Percentiles rank a stretch among this genome's conserved stretches.
Conservation (phyloP, 176 grass and related monocot species). For the Ananas comosus region DNA sequence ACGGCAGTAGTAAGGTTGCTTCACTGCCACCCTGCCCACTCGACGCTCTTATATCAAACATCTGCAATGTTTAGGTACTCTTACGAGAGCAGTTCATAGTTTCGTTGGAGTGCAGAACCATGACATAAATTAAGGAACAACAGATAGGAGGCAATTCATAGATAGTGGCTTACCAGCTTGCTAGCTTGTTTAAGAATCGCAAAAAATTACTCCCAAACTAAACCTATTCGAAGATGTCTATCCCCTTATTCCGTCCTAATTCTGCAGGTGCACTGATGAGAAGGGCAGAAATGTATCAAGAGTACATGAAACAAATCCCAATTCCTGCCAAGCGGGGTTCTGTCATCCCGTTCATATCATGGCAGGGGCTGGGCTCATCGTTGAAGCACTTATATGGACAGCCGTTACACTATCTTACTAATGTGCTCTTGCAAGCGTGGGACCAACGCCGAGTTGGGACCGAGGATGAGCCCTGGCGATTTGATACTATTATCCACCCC, state of each 20-base stretch:
- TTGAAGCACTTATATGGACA: conserved; percentile 67
- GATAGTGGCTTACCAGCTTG: not conserved
- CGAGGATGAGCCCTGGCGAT: conserved; percentile 28
- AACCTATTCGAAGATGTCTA: conserved; percentile 3
- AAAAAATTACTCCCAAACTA: conserved; percentile 1
- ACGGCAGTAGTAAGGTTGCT: too few relatives aligned
- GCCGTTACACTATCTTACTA: conserved; percentile 84
- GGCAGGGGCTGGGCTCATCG: conserved; percentile 61
- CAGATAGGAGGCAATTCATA: too few relatives aligned
- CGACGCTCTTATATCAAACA: too few relatives aligned
- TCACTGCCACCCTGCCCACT: too few relatives aligned
- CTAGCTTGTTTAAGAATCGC: conserved; percentile 8
- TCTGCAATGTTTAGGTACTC: too few relatives aligned
- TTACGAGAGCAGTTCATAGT: too few relatives aligned
- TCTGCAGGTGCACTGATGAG: conserved; percentile 64
- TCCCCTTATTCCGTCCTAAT: conserved; percentile 24
- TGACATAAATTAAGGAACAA: too few relatives aligned
- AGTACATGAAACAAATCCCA: conserved; percentile 72
- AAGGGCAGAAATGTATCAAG: conserved; percentile 87
- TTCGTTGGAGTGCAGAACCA: too few relatives aligned
- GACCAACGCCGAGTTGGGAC: conserved; percentile 51
- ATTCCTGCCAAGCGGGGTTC: conserved; percentile 48
- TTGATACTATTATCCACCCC: conserved; percentile 68
- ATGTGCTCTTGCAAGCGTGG: conserved; percentile 61
- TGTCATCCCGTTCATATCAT: conserved; percentile 60